Base-by-base conservation (phyloP, 2,329 filamentous ascomycete genomes). In the Fusarium sp. region DNA sequence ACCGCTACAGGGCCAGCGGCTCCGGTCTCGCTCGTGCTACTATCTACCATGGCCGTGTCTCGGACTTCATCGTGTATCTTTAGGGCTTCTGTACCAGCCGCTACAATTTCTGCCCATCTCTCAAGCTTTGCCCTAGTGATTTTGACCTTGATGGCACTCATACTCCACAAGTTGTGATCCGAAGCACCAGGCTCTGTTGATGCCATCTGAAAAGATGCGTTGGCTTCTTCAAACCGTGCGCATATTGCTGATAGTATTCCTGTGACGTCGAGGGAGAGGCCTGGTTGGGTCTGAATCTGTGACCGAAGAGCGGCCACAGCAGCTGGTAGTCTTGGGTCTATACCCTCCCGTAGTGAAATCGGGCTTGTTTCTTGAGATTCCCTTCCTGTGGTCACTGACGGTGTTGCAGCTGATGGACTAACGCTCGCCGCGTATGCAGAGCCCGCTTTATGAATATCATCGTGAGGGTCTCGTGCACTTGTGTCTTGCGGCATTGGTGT, bases 141-240 rank as follows among this genome's bases (percentile, higher is more conserved):
- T 25, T 82, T 81, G 2, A 88, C 78, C 49, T 88, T 87, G 42
- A 84, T 81, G 0, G 86, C 83, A 0, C 84, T 85, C 69, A 88
- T 78, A 10, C 85, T 85, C 86, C 86, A 88, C 0, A 87, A 74
- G 52, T 86, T 86, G 58, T 84, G 83, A 16, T 86, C 82, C 60
- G 81, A 81, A 1, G 75, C 76, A n/a, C 78, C 82, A 0, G 77
- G 67, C 11, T 83, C 80, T 0, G 78, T 72, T 5, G 81, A 78
- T 0, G 76, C 73, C 4, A 78, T 75, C 5, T 81, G 80, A 18
- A 86, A 79, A 0, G 80, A 77, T 4, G 79, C 79, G 56, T 83
- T 84, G 23, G 82, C 83, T 44, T 85, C 80, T 35, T 88, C 85
- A 23, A 87, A 85, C 3, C 83, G 82, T 1, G 79, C 75, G 18